phyloP scores from a whole-genome alignment of 495 filamentous ascomycete species.

The Trichoderma asperelloides region DNA sequence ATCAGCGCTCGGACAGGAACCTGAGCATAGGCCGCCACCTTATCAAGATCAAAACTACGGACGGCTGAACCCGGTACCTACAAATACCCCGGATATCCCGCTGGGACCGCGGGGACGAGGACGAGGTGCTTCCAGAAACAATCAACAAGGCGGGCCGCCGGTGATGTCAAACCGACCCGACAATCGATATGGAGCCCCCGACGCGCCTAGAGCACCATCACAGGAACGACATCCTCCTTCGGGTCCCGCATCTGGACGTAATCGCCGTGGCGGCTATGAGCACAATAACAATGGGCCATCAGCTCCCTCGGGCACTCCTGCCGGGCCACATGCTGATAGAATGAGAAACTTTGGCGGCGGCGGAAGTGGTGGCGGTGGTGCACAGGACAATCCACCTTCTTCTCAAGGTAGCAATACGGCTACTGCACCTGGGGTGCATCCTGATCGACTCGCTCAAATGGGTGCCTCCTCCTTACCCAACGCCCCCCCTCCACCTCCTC shows the following conservation, averaged over 20 bases:
- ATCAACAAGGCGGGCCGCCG: constrained; percentile 13
- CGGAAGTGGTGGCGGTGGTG: constrained; percentile 1
- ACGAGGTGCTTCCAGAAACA: constrained; percentile 26
- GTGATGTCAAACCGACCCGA: constrained; percentile 28
- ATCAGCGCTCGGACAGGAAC: constrained; percentile 27
- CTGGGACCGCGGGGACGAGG: constrained; percentile 59
- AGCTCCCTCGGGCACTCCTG: constrained; percentile 18
- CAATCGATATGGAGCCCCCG: constrained; percentile 23
- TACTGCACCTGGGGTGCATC: constrained; percentile 33
- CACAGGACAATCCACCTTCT: not conserved
- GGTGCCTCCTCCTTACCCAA: not conserved
- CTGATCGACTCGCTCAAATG: constrained; percentile 40
- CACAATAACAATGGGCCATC: constrained; percentile 21
- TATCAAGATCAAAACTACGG: constrained; percentile 55
- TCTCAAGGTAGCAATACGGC: constrained; percentile 13
- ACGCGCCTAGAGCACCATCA: constrained; percentile 30
- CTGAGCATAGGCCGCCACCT: constrained; percentile 45
- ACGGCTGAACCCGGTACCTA: constrained; percentile 45
- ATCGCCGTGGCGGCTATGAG: constrained; percentile 30
- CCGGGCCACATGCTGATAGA: constrained; percentile 36
- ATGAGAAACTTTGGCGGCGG: constrained; percentile 26
- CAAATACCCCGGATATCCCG: constrained; percentile 43
- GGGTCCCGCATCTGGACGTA: constrained; percentile 36
- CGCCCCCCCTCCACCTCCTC: constrained; percentile 13
- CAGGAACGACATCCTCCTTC: constrained; percentile 41